These are phyloP conservation scores for Sarcomyxa edulis DNA, from an alignment of 768 basidiomycete genomes.

Conservation along the genomic window DNA sequence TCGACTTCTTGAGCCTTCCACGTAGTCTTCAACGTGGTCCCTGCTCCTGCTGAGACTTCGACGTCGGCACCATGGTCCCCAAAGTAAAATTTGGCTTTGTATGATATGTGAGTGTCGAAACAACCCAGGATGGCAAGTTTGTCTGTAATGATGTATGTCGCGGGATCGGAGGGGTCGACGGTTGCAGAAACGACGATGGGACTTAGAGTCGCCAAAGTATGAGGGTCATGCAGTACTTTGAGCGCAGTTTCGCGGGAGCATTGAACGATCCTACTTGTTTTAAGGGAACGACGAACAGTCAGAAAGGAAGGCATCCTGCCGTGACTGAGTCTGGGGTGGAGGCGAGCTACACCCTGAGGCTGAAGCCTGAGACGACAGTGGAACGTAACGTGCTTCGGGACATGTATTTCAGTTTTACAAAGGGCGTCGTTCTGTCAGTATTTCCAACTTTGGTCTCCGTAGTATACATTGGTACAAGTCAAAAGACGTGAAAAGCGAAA, in stretches of 20 bases:
- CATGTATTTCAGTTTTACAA: no score
- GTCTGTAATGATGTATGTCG: slow-evolving; percentile 25
- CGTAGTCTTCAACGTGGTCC: slow-evolving; percentile 16
- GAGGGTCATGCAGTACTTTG: slow-evolving; percentile 26
- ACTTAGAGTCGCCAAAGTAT: slow-evolving; percentile 20
- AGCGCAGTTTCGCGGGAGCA: slow-evolving; percentile 17
- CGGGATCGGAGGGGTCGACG: slow-evolving; percentile 19
- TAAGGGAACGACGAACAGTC: slow-evolving; percentile 15
- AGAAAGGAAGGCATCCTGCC: no score
- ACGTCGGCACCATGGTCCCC: slow-evolving; percentile 19
- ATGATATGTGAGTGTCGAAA: slow-evolving; percentile 21
- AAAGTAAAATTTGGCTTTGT: slow-evolving; percentile 13
- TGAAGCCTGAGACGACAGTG: no score
- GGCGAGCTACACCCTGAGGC: no score
- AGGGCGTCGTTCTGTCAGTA: no score
- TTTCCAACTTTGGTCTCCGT: no score
- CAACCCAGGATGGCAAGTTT: slow-evolving; percentile 19
- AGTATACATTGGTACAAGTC: no score
- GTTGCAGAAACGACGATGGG: slow-evolving; percentile 22
- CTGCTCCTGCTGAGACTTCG: slow-evolving; percentile 17
- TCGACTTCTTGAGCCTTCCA: slow-evolving; percentile 12
- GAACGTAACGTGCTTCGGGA: no score
- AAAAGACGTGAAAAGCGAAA: no score
- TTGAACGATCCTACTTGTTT: slow-evolving; percentile 17
- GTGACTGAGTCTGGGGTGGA: no score